These are phyloP conservation scores for Geosmithia putterillii DNA, from an alignment of 2,329 filamentous ascomycete species.

Conservation along the genomic window DNA sequence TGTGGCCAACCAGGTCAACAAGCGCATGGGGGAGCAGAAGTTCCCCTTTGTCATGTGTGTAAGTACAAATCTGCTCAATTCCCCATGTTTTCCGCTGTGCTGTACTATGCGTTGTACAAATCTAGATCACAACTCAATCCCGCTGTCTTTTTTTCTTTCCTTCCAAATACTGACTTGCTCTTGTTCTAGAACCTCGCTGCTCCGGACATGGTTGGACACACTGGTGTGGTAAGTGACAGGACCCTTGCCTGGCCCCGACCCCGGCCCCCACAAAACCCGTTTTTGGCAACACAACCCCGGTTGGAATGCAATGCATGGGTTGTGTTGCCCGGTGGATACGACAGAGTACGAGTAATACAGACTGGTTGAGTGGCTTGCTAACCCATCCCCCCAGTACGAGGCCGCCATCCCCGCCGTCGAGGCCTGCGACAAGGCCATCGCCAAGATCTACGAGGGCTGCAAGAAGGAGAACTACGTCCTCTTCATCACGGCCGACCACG, in stretches of 20 bases:
- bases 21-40: constrained; percentile 72
- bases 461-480: constrained; percentile 87
- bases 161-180: not conserved
- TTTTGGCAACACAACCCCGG: too few relatives aligned
- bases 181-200: constrained; percentile 94
- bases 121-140: too few relatives aligned
- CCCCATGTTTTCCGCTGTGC: too few relatives aligned
- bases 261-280: too few relatives aligned
- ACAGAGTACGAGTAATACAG: not conserved
- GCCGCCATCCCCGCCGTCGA: constrained; percentile 76
- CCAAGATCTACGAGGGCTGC: constrained; percentile 83
- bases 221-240: constrained; percentile 56
- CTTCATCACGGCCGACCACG: constrained; percentile 94
- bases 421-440: constrained; percentile 89
- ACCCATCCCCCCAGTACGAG: constrained; percentile 45
- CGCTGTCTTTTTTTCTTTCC: not conserved
- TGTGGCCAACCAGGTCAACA: constrained; percentile 80
- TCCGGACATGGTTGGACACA: constrained; percentile 98
- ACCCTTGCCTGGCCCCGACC: too few relatives aligned
- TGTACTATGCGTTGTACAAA: too few relatives aligned
- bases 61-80: too few relatives aligned
- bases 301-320: too few relatives aligned
- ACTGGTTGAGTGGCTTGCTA: not conserved
- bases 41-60: constrained; percentile 84
- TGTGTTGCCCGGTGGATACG: too few relatives aligned